A percentile compares a stretch with the other conserved stretches of the same genome.
Evolutionary conservation across 208 protist species (phyloP).

Genomic region (Borovskyia barvae): DNA sequence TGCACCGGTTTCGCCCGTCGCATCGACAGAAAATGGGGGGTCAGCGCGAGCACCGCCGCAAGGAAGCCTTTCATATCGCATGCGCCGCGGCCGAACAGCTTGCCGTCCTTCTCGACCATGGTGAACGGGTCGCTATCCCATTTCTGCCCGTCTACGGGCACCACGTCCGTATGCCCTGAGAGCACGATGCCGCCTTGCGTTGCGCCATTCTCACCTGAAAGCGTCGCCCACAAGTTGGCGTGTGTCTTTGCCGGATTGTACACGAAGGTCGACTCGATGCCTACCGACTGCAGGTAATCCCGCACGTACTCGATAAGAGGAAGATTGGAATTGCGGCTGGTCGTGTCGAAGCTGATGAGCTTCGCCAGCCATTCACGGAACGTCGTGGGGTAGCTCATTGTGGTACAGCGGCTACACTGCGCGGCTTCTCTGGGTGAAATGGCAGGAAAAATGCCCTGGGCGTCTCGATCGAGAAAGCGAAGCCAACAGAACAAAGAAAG

Average conservation of each 20-base stretch:
- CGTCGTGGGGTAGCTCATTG: slow-evolving; percentile 12
- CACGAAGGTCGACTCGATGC: slow-evolving; percentile 31
- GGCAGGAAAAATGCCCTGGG: background rate
- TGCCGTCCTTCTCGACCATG: slow-evolving; percentile 52
- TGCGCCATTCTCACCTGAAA: slow-evolving; percentile 42
- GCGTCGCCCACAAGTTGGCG: slow-evolving; percentile 59
- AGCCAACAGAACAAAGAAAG: background rate
- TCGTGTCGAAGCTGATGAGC: slow-evolving; percentile 59
- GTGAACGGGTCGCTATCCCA: slow-evolving; percentile 59
- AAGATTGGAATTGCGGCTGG: slow-evolving; percentile 59
- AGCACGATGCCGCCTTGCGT: slow-evolving; percentile 59
- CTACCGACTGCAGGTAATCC: slow-evolving; percentile 26
- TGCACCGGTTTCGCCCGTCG: slow-evolving; percentile 51
- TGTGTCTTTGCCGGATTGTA: slow-evolving; percentile 38
- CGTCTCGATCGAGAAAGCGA: background rate
- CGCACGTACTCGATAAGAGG: slow-evolving; percentile 45
- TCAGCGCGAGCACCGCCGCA: slow-evolving; percentile 48
- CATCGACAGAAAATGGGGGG: slow-evolving; percentile 36
- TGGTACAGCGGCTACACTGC: background rate
- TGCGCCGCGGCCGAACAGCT: slow-evolving; percentile 57
- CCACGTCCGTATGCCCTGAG: slow-evolving; percentile 62
- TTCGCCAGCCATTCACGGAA: slow-evolving; percentile 37
- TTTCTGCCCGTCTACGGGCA: slow-evolving; percentile 60
- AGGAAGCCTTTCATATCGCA: slow-evolving; percentile 72
- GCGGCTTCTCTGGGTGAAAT: background rate